Evolutionary conservation across 495 filamentous ascomycete species (phyloP), one percentile per base, ranked within the genome.

Genomic region (Aspergillus asperescens): DNA sequence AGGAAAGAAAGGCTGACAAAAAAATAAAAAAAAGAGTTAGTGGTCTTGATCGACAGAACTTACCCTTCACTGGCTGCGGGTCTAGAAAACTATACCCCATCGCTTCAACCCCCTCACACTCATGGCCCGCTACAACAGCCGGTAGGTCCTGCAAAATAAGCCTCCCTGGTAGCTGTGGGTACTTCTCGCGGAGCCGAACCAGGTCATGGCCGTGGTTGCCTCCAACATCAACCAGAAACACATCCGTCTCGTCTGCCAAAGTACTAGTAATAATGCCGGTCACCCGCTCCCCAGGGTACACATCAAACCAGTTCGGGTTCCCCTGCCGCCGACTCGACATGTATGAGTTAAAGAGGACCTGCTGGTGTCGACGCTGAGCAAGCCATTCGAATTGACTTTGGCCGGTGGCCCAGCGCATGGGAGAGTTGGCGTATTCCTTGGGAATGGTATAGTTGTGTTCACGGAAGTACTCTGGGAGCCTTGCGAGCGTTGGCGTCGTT

Each of bases 331-430:
- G 65, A 52, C 67, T 68, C 8, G 68, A 50, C 70, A 73, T 73
- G 54, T 70, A 71, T 7, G 65, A 69, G 54, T 71, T 73, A 62
- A 73, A 73, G 1, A 62, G 49, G 2, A 48, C 35, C 38, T 70
- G 70, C 16, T 70, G 65, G 13, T 63, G 42, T 24, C 57, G 56
- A 35, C 62, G 56, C 23, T 56, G 56, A 1, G 61, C 65, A 13
- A 71, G 56, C 70, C 70, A 73, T 22, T 73, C 70, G 39, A 73
- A 73, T 16, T 73, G 70, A 37, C 68, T 70, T 22, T 70, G 60
- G 0, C 70, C 70, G 5, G 71, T 67, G 1, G 65, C 66, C 66
- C 67, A 73, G 28, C 65, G 55, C 70, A 73, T 73, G 0, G 70
- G 70, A 0, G 65, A 70, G 12, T 16, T 42, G 4, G 60, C 42